A percentile compares a stretch with the other conserved stretches of the same genome.
Conservation (phyloP, 768 basidiomycete species). For the Hericium erinaceus region DNA sequence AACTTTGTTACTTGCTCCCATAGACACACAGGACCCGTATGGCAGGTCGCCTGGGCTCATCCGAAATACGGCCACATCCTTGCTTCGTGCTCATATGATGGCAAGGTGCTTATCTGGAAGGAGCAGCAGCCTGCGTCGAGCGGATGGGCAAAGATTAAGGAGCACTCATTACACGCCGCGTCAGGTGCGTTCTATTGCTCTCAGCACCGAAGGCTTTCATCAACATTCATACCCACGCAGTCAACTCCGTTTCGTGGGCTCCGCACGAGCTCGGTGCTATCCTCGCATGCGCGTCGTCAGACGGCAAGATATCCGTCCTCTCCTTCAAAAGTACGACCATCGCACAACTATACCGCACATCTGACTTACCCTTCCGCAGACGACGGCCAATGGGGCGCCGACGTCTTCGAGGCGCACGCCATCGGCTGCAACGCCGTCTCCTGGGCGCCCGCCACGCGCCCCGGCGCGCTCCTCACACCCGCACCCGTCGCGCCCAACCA, state of each 20-base stretch:
- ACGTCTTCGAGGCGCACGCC: constrained; percentile 91
- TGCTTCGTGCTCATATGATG: constrained; percentile 97
- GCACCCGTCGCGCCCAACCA: constrained; percentile 40
- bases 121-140: constrained; percentile 49
- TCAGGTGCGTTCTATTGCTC: constrained; percentile 50
- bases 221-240: constrained; percentile 28
- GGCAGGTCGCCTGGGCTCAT: constrained; percentile 98
- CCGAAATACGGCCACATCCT: constrained; percentile 96
- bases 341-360: too few relatives aligned
- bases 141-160: constrained; percentile 91
- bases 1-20: not conserved
- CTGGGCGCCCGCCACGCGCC: constrained; percentile 89
- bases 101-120: constrained; percentile 97
- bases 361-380: constrained; percentile 36
- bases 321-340: constrained; percentile 84
- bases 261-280: constrained; percentile 96
- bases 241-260: constrained; percentile 99
- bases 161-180: constrained; percentile 88
- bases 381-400: constrained; percentile 93
- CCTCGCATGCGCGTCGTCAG: constrained; percentile 92
- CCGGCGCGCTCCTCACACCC: constrained; percentile 75
- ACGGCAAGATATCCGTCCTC: constrained; percentile 93
- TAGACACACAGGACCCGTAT: constrained; percentile 95
- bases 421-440: constrained; percentile 96
- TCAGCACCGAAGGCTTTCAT: not conserved